These are phyloP conservation scores for Rhizoclosmatium globosum DNA, from an alignment of 192 early-diverging fungal genomes.

Conservation along the genomic window DNA sequence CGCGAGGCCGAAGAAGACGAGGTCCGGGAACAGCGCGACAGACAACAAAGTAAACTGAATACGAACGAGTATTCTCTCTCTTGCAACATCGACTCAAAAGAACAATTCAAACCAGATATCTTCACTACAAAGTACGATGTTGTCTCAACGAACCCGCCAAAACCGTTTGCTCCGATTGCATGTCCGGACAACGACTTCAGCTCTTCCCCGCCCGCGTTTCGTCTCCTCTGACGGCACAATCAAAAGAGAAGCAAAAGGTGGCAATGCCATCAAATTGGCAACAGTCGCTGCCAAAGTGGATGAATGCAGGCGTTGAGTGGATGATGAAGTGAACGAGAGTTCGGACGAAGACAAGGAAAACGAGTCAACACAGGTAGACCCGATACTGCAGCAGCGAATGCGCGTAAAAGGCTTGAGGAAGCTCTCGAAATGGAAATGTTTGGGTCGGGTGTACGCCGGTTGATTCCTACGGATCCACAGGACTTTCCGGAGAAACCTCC, in stretches of 20 bases:
- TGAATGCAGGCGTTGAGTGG: conserved; percentile 12
- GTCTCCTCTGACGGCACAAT: conserved; percentile 31
- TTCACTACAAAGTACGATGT: conserved; percentile 4
- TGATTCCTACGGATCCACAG: not conserved
- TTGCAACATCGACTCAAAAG: too few species aligned
- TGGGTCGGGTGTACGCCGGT: not conserved
- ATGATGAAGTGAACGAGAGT: conserved; percentile 28
- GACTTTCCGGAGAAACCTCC: not conserved
- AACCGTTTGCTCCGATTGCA: not conserved
- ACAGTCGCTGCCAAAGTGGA: not conserved
- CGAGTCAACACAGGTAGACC: not conserved
- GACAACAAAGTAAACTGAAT: not conserved
- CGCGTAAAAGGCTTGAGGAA: conserved; percentile 21
- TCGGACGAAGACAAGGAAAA: conserved; percentile 14
- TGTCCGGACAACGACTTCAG: conserved; percentile 21
- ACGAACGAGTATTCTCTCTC: not conserved
- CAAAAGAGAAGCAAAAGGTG: not conserved
- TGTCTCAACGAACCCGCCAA: not conserved
- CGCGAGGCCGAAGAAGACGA: conserved; percentile 20
- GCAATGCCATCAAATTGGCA: not conserved
- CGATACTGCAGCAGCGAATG: not conserved
- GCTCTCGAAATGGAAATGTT: conserved; percentile 32
- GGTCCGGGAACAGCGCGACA: not conserved
- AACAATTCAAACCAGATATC: not conserved
- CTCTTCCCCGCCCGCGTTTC: conserved; percentile 47